Evolutionary conservation across 2,329 filamentous ascomycete species (phyloP).

Genomic region (Shiraia sp.): DNA sequence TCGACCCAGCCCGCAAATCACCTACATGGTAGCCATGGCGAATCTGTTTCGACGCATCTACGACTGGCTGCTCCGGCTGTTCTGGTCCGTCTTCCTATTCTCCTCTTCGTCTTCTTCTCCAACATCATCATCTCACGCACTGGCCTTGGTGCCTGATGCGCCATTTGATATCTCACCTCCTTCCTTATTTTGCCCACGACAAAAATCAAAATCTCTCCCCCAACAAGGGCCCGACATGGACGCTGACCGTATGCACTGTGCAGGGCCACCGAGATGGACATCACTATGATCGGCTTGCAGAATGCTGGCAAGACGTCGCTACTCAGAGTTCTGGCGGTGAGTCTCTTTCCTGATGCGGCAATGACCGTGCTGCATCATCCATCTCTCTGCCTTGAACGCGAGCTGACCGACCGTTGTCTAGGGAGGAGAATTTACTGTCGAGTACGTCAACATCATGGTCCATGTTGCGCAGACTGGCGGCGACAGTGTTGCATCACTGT

Average conservation of each 20-base stretch:
- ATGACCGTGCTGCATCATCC: constrained; percentile 31
- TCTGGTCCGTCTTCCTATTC: constrained; percentile 71
- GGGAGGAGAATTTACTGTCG: constrained; percentile 98
- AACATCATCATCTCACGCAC: no score
- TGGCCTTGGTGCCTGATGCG: constrained; percentile 30
- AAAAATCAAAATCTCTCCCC: constrained; percentile 21
- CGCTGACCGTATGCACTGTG: constrained; percentile 25
- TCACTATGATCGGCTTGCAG: constrained; percentile 97
- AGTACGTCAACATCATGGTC: constrained; percentile 67
- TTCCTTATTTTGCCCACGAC: constrained; percentile 17
- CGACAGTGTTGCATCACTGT: constrained; percentile 31
- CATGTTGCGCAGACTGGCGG: constrained; percentile 30
- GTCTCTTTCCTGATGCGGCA: constrained; percentile 50
- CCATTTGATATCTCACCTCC: constrained; percentile 28
- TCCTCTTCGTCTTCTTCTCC: constrained; percentile 10
- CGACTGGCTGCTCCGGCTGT: constrained; percentile 96
- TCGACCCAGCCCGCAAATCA: constrained; percentile 42
- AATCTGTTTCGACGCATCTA: constrained; percentile 92
- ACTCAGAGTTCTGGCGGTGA: constrained; percentile 90
- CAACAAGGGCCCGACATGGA: constrained; percentile 13
- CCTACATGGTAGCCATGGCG: constrained; percentile 64
- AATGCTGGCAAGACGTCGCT: constrained; percentile 98
- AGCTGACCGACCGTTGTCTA: constrained; percentile 51
- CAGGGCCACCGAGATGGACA: constrained; percentile 99
- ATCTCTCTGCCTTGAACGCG: no score